These are phyloP conservation scores for Coemansia erecta DNA, from an alignment of 192 early-diverging fungal genomes.

Conservation along the genomic window DNA sequence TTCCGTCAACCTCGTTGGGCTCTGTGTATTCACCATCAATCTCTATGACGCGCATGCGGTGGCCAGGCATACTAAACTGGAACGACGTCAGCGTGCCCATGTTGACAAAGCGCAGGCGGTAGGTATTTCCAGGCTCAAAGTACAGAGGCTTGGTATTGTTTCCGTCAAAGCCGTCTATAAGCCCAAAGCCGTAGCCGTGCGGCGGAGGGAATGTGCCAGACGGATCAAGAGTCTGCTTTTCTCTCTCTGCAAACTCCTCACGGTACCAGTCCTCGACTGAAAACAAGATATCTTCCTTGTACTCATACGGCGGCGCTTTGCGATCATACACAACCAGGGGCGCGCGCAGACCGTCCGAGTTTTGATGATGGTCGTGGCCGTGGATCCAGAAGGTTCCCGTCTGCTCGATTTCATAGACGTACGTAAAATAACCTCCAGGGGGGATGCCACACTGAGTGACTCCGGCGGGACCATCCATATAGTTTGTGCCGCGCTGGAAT, in stretches of 20 bases:
- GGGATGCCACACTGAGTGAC: slow-evolving; percentile 77
- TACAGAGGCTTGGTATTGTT: slow-evolving; percentile 49
- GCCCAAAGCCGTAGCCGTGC: slow-evolving; percentile 55
- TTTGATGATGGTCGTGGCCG: slow-evolving; percentile 65
- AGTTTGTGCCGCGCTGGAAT: slow-evolving; percentile 66
- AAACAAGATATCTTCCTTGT: slow-evolving; percentile 64
- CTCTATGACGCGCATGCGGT: slow-evolving; percentile 76
- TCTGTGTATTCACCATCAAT: slow-evolving; percentile 67
- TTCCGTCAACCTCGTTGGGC: slow-evolving; percentile 52
- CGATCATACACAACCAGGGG: slow-evolving; percentile 67
- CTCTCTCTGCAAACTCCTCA: slow-evolving; percentile 54
- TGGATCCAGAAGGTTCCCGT: slow-evolving; percentile 84
- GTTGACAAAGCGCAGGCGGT: slow-evolving; percentile 77
- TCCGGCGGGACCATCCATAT: slow-evolving; percentile 66
- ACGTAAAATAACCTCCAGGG: slow-evolving; percentile 59
- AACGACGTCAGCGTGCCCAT: slow-evolving; percentile 68
- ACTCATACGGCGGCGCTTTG: slow-evolving; percentile 41
- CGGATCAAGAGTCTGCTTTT: slow-evolving; percentile 50
- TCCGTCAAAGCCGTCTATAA: slow-evolving; percentile 48
- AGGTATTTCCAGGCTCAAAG: slow-evolving; percentile 72
- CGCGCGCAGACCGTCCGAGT: slow-evolving; percentile 75
- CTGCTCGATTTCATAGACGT: slow-evolving; percentile 62
- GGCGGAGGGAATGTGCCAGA: slow-evolving; percentile 56
- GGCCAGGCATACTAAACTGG: slow-evolving; percentile 71
- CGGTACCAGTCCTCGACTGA: slow-evolving; percentile 71